A percentile compares a stretch with the other conserved stretches of the same genome.
Conservation (phyloP, 805 yeast genomes). For the Candida piceae region DNA sequence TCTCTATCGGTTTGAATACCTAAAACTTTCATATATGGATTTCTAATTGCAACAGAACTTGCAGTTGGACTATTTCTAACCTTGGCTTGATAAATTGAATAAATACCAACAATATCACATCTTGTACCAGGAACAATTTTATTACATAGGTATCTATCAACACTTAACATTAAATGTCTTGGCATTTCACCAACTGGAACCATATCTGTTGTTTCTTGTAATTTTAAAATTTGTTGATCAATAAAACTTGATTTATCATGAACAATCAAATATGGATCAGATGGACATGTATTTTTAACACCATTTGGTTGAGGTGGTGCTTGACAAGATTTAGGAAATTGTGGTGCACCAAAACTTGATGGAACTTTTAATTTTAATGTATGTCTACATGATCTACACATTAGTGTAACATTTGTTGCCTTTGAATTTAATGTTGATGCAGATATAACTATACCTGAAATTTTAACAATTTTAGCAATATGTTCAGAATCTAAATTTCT, state of each 20-base stretch:
- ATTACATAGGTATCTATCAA: constrained; percentile 86
- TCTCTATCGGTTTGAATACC: constrained; percentile 82
- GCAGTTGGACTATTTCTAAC: constrained; percentile 42
- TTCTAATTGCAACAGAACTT: constrained; percentile 80
- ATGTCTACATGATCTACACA: constrained; percentile 87
- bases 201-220: constrained; percentile 97
- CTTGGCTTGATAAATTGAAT: constrained; percentile 81
- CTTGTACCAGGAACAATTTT: constrained; percentile 92
- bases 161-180: constrained; percentile 79
- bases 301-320: constrained; percentile 48
- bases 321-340: constrained; percentile 63
- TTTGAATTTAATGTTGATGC: constrained; percentile 85
- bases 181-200: constrained; percentile 99
- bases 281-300: constrained; percentile 64
- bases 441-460: constrained; percentile 90
- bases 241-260: constrained; percentile 93
- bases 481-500: constrained; percentile 83
- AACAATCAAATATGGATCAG: constrained; percentile 87
- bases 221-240: constrained; percentile 89
- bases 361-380: constrained; percentile 57
- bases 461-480: constrained; percentile 82
- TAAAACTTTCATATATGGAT: constrained; percentile 81
- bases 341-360: constrained; percentile 67
- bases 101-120: constrained; percentile 87
- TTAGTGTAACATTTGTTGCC: constrained; percentile 75